Evolutionary conservation across 202 grass and related monocot genomes (phyloP).

Genomic region (Hordeum pubiflorum): DNA sequence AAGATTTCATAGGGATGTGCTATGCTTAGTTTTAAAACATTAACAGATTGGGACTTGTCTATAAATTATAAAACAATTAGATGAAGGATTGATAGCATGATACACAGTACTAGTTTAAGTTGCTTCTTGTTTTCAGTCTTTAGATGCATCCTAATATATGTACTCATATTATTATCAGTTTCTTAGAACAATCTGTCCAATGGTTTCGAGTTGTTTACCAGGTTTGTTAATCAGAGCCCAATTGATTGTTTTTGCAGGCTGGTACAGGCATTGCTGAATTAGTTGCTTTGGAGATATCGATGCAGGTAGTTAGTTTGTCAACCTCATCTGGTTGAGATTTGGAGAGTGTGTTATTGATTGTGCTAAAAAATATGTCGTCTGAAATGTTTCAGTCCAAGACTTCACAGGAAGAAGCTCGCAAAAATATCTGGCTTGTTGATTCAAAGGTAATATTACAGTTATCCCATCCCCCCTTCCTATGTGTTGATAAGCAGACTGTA

Average conservation of each 20-base stretch:
- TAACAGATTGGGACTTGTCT: not conserved
- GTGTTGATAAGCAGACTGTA: not conserved
- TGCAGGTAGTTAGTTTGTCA: conserved; percentile 45
- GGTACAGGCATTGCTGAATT: conserved; percentile 94
- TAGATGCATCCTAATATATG: no score
- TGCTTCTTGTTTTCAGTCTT: not conserved
- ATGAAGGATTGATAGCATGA: no score
- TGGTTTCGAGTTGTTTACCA: not conserved
- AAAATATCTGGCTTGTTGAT: conserved; percentile 95
- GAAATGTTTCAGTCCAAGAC: conserved; percentile 47
- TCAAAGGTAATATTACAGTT: conserved; percentile 45
- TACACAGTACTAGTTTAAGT: not conserved
- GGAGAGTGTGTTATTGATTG: conserved; percentile 4
- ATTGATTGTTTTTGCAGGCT: conserved; percentile 48
- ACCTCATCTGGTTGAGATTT: not conserved
- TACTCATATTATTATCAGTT: not conserved
- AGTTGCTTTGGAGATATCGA: conserved; percentile 74
- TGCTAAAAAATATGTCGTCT: not conserved
- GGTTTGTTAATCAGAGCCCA: not conserved
- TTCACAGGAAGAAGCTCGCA: conserved; percentile 62
- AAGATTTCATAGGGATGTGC: not conserved
- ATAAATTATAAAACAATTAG: not conserved
- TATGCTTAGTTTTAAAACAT: not conserved
- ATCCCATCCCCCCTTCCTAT: not conserved
- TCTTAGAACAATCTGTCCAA: not conserved